These are phyloP conservation scores for Exophiala calicioides DNA, from an alignment of 2,329 filamentous ascomycete species.

Conservation along the genomic window DNA sequence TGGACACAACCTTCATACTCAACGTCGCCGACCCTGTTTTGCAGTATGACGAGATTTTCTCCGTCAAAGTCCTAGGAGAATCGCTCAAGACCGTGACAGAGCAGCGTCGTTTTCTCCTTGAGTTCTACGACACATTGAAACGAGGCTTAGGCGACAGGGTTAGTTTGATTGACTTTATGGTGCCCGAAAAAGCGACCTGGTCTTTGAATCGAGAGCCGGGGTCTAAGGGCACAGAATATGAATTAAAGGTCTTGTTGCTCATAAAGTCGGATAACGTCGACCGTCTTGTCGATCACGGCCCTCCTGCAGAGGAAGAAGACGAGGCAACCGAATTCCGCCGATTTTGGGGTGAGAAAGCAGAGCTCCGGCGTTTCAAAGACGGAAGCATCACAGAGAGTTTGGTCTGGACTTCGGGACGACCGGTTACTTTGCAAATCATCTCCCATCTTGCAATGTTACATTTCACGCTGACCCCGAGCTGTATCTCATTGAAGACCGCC, in stretches of 20 bases:
- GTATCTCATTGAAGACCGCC: slow-evolving; percentile 55
- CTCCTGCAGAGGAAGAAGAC: slow-evolving; percentile 79
- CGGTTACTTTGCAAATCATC: slow-evolving; percentile 78
- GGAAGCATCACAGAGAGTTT: slow-evolving; percentile 91
- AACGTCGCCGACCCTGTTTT: slow-evolving; percentile 54
- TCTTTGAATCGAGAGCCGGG: slow-evolving; percentile 39
- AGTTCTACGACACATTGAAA: slow-evolving; percentile 65
- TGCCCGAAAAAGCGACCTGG: slow-evolving; percentile 45
- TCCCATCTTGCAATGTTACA: slow-evolving; percentile 70
- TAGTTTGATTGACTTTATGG: slow-evolving; percentile 63
- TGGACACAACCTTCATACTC: slow-evolving; percentile 79
- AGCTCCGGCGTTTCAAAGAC: slow-evolving; percentile 91
- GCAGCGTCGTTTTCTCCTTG: slow-evolving; percentile 36
- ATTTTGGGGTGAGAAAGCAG: slow-evolving; percentile 94
- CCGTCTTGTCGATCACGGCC: slow-evolving; percentile 83
- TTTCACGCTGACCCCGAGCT: slow-evolving; percentile 60
- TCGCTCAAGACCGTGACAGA: slow-evolving; percentile 10
- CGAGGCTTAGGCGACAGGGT: slow-evolving; percentile 75
- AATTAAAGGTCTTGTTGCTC: slow-evolving; percentile 65
- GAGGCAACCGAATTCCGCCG: slow-evolving; percentile 78
- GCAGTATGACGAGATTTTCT: slow-evolving; percentile 57
- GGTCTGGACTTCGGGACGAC: slow-evolving; percentile 69
- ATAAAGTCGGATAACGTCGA: slow-evolving; percentile 72
- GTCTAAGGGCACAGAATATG: slow-evolving; percentile 34
- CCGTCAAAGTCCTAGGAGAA: slow-evolving; percentile 30